Conservation (phyloP, 2,329 filamentous ascomycete genomes). For the Elsinoe fawcettii region DNA sequence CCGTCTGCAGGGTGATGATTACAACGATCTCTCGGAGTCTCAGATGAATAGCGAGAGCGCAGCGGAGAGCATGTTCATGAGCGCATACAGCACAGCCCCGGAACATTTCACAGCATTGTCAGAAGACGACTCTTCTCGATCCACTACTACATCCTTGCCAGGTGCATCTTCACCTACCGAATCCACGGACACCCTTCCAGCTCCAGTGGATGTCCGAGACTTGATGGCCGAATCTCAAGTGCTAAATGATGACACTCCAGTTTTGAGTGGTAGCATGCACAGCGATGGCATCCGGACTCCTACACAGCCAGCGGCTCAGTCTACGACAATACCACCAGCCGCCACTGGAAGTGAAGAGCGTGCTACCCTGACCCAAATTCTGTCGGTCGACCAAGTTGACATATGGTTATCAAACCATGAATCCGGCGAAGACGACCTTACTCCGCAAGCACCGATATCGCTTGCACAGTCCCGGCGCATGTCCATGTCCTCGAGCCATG, state of each 20-base stretch:
- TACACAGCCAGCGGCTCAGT: background rate
- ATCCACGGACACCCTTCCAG: background rate
- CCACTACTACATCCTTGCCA: background rate
- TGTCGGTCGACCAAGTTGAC: slow-evolving; percentile 4
- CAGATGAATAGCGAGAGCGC: slow-evolving; percentile 71
- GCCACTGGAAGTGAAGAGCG: background rate
- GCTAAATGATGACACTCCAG: background rate
- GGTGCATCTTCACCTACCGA: background rate
- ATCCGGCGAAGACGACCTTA: background rate
- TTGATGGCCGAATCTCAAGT: background rate
- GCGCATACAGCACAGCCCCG: slow-evolving; percentile 41
- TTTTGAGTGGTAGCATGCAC: background rate
- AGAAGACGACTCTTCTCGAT: background rate
- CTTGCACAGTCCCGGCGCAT: background rate
- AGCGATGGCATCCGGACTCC: background rate
- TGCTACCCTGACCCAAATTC: background rate
- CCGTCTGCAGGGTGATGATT: background rate
- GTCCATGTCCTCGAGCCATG: slow-evolving; percentile 7
- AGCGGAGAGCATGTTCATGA: slow-evolving; percentile 83
- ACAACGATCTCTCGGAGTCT: slow-evolving; percentile 40
- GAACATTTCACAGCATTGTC: background rate
- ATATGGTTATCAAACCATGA: slow-evolving; percentile 3
- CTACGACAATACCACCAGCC: background rate
- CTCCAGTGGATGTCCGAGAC: background rate
- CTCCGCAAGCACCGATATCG: background rate